Base-by-base conservation (phyloP, 2,329 filamentous ascomycete genomes). In the Drechslerella dactyloides region DNA sequence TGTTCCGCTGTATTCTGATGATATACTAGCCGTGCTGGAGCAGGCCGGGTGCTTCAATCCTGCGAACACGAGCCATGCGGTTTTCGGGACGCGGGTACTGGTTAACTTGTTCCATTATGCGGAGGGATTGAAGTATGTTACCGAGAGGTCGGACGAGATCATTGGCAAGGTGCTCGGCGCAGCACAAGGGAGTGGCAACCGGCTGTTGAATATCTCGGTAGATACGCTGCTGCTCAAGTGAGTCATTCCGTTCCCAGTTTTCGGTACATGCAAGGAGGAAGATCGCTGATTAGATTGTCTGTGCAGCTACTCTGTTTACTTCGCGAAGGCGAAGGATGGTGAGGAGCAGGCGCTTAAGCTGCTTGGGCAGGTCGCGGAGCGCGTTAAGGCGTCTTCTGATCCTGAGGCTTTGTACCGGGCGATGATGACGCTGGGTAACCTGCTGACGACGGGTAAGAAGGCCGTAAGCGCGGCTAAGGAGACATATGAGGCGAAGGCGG, bases 1-100 rank as follows among this genome's bases (percentile, higher is more conserved):
- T 0, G 85, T 87, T n/a, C 89, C 90, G 1, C 83, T 84, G 6
- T 85, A 85, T 55, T 80, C 81, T 13, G 82, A 82, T 1, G 87
- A 85, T 37, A 81, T 93, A n/a, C 79, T 90, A 2, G 81, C 84
- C 6, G 80, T 82, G 0, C 81, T 97, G 5, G 82, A 87, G 35
- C 79, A 78, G 48, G 85, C 83, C 56, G 85, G 80, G 0, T 83
- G 87, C 1, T 86, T 89, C 59, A 84, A 86, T 7, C 79, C 80
- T 2, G 81, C 84, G 0, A 83, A 86, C 1, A 82, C 89, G 0
- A 97, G 97, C 79, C 91, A 91, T 75, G 85, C 87, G 10, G 96
- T 97, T 89, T 90, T 99, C 83, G 88, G 89, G 0, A 83, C 91
- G 11, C 89, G 94, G 2, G 86, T 89, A 13, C 83, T 97, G 54